Percentiles rank a stretch among this genome's conserved stretches.
phyloP scores from a whole-genome alignment of 73 alveolate species.

The Paramecium caudatum region DNA sequence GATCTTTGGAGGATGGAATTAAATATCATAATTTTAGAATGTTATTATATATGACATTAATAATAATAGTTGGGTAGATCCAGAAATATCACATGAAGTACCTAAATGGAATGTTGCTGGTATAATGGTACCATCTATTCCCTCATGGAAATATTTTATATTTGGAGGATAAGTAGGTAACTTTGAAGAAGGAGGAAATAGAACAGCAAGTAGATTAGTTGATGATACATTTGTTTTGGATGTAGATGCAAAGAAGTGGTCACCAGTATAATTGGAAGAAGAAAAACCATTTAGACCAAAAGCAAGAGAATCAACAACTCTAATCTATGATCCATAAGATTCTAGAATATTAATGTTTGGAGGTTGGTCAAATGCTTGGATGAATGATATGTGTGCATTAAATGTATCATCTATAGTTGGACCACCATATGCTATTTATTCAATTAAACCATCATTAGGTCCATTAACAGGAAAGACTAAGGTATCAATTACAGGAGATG shows the following conservation, averaged over 20 bases:
- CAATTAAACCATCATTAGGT: constrained; percentile 97
- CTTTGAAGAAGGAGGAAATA: constrained; percentile 98
- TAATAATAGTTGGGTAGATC: constrained; percentile 95
- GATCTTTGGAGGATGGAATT: constrained; percentile 98
- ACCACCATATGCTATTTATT: constrained; percentile 98
- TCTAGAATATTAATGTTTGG: constrained; percentile 96
- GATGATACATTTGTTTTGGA: constrained; percentile 89
- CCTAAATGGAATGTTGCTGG: constrained; percentile 99
- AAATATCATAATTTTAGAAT: constrained; percentile 89
- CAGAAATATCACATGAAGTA: constrained; percentile 93
- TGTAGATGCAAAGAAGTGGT: constrained; percentile 89
- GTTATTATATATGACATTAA: constrained; percentile 89
- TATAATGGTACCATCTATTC: constrained; percentile 98
- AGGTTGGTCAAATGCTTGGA: constrained; percentile 99
- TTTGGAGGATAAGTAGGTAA: constrained; percentile 98
- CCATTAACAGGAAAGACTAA: constrained; percentile 96
- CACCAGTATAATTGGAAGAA: constrained; percentile 83
- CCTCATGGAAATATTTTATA: constrained; percentile 98
- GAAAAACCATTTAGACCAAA: constrained; percentile 91
- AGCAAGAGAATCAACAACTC: constrained; percentile 98
- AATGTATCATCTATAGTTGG: constrained; percentile 98
- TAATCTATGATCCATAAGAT: constrained; percentile 96
- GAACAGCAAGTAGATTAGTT: constrained; percentile 87
- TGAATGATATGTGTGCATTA: constrained; percentile 95
- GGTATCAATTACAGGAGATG: constrained; percentile 88